Evolutionary conservation across 345 rosid species (phyloP), one percentile per base, ranked within the genome.

Genomic region (Turritis glabra): DNA sequence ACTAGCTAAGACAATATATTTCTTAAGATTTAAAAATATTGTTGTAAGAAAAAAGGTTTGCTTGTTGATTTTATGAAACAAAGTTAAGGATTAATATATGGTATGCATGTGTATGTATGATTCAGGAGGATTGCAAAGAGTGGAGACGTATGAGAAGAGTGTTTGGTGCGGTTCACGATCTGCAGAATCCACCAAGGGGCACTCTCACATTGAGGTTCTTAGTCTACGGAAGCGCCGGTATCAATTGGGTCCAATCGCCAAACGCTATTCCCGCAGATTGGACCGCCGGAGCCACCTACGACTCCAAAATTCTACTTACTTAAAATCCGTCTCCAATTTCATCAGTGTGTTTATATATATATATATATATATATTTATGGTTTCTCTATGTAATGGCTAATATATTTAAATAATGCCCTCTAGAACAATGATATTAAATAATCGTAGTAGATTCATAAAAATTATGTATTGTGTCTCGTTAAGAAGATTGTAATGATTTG

Each of bases 111-210:
- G 23, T 43, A 47, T 19, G 27, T 21, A 8, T 27, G 19, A 53
- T 60, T 44, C 11, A 89, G 94, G 91, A 84, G 75, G 89, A 85
- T 53, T 70, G 83, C 68, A 79, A 83, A 58, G 80, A 85, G 44
- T 91, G 97, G 98, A 19, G 4, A 66, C 74, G 83, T 11, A 88
- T 91, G 98, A 84, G 97, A 75, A 87, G 85, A 80, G 92, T 80
- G 3, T 87, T 65, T 33, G 97, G 94, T 23, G 92, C 89, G 3
- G 96, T 91, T 35, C 92, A 75, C 25, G 98, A 91, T 82, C 32
- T 52, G 19, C 64, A 78, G 0, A 88, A 71, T 33, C 97, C 94
- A 10, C 97, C 97, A 27, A 48, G 33, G 14, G 98, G 89, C 0
- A 13, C 22, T 1, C 73, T 90, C 22, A 69, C 51, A 2, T 71